phyloP scores from a whole-genome alignment of 352 stramenopile species.

The Pythium monospermum region DNA sequence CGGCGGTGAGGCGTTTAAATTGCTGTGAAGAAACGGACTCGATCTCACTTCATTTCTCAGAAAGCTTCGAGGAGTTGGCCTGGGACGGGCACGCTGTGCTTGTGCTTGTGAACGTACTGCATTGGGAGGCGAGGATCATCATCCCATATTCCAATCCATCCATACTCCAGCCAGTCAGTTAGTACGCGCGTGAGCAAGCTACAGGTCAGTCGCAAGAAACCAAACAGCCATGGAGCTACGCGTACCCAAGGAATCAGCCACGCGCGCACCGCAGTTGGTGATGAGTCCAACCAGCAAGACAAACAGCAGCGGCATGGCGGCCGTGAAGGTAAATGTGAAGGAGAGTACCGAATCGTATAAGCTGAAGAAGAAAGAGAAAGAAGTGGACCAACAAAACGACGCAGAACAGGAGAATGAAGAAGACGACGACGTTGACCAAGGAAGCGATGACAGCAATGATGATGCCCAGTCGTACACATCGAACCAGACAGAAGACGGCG shows the following conservation, averaged over 20 bases:
- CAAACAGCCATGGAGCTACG: constrained; percentile 1
- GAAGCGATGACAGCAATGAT: background rate
- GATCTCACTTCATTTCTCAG: background rate
- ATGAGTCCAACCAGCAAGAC: background rate
- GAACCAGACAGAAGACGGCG: constrained; percentile 50
- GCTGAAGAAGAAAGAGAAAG: constrained; percentile 2
- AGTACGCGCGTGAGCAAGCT: background rate
- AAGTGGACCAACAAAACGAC: constrained; percentile 9
- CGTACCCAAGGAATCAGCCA: background rate
- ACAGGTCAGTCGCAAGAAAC: background rate
- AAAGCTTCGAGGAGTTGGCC: too few relatives aligned
- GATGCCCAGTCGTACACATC: constrained; percentile 26
- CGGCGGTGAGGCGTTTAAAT: background rate
- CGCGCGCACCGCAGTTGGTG: constrained; percentile 1
- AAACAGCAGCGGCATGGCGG: background rate
- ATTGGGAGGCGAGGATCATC: too few relatives aligned
- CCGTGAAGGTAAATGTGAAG: background rate
- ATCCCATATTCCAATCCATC: too few relatives aligned
- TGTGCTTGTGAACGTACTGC: too few relatives aligned
- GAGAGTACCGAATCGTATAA: background rate
- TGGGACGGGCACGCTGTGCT: too few relatives aligned
- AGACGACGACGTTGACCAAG: constrained; percentile 7
- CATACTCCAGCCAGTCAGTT: too few relatives aligned
- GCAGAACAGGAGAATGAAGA: constrained; percentile 8
- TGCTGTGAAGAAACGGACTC: constrained; percentile 11